Conservation (phyloP, 2,329 filamentous ascomycete genomes). For the Colletotrichum abscissum region DNA sequence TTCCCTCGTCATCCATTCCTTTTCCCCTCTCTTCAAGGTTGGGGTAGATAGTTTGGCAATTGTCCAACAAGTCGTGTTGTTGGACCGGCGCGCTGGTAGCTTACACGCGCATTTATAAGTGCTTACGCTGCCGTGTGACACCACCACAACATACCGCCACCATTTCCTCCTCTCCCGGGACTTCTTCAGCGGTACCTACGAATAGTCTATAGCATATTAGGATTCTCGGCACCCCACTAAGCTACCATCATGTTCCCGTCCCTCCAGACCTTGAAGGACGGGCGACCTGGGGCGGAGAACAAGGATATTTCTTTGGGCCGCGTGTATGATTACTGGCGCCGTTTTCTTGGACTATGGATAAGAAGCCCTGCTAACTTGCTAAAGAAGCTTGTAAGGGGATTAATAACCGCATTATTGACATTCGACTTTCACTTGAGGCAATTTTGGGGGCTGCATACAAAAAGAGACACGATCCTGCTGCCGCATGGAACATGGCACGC, state of each 20-base stretch:
- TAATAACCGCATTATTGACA: conserved; percentile 8
- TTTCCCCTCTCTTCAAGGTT: not conserved
- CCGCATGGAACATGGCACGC: not conserved
- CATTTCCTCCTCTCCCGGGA: not conserved
- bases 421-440: not conserved
- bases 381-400: not conserved
- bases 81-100: not conserved
- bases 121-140: conserved; percentile 1
- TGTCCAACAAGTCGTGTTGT: not conserved
- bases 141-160: not conserved
- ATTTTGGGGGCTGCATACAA: conserved; percentile 20
- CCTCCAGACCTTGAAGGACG: conserved; percentile 1
- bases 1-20: not conserved
- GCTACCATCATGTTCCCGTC: not conserved
- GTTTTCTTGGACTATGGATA: not conserved
- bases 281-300: conserved; percentile 13
- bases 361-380: not conserved
- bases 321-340: conserved; percentile 1
- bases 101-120: not conserved
- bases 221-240: conserved; percentile 17
- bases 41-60: not conserved
- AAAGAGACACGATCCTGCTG: conserved; percentile 5
- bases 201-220: not conserved
- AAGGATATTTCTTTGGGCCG: conserved; percentile 21
- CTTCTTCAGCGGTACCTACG: not conserved